Evolutionary conservation across 2,329 filamentous ascomycete genomes (phyloP), one percentile per base, ranked within the genome.

Genomic region (Paecilomyces formosus): DNA sequence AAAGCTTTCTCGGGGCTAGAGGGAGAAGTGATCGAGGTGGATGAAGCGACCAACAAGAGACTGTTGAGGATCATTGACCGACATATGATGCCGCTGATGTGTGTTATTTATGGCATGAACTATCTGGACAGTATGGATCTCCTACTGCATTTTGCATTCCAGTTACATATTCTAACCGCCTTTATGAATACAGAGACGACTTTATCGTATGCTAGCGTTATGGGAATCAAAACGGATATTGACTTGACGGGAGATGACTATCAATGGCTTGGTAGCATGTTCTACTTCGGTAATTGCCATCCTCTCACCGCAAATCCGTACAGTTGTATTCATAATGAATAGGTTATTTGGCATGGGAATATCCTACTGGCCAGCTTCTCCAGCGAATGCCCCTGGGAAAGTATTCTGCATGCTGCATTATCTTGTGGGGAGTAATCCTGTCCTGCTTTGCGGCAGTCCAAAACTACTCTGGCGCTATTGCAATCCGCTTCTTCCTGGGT

Each of bases 401-500:
- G 66, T 88, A 87, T 70, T 86, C 82, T 1, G 84, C 83, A 0
- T 78, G 81, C 61, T 87, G 85, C 65, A 82, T 88, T 58, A 79
- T 88, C 60, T 77, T 84, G 64, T 88, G 86, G 86, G 86, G 86
- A 1, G 52, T 78, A 0, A 79, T 84, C 1, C 74, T 89, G 1
- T 77, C 80, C 57, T 86, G 84, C 67, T 86, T 88, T 66, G 85
- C 86, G 0, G 85, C 81, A 0, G 82, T 84, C 0, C 75, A 79
- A 31, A 82, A 83, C 67, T 89, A 84, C 64, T 74, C 78, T 0
- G 83, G 85, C 1, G 83, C 85, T 0, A 79, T 88, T 22, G 84
- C 83, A 0, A 81, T 89, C 33, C 82, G 88, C 0, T 86, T 89
- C 68, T 83, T 89, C 64, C 78, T 89, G 0, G 88, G 88, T 28